Evolutionary conservation across 2,329 filamentous ascomycete genomes (phyloP), one percentile per base, ranked within the genome.

Genomic region (Fusarium mundagurra): DNA sequence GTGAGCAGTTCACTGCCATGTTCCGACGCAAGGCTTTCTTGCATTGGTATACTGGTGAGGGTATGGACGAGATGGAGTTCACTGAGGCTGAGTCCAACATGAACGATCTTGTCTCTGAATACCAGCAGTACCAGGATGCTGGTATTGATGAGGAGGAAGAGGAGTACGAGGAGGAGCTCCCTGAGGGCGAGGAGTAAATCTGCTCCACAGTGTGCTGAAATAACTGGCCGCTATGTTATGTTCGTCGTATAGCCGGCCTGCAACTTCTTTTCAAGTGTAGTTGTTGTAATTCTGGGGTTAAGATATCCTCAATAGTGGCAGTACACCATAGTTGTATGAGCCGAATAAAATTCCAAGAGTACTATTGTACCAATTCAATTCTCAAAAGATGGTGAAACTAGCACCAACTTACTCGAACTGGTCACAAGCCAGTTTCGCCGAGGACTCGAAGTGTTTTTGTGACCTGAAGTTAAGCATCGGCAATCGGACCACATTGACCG

Each of bases 41-140:
- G 92, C 96, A 98, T 90, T 99, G 96, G 96, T 99, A 99, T 89
- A 99, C 96, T 92, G 95, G 95, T 84, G 96, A 99, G 91, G 96
- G 96, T 89, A 99, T 99, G 96, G 96, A 99, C 88, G 96, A 99
- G 93, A 98, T 99, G 96, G 96, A 99, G 90, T 99, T 99, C 90
- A 99, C 96, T 84, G 96, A 99, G 91, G 96, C 96, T 81, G 96
- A 99, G 92, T 97, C 94, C 88, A 99, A 99, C 91, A 98, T 99
- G 96, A 98, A 99, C 90, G 96, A 99, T 86, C 89, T 99, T 84
- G 96, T 99, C 82, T 97, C 95, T 73, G 96, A 99, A 87, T 99
- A 99, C 90, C 96, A 98, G 92, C 96, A 99, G 88, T 99, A 99
- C 92, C 96, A 99, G 92, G 96, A 99, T 86, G 96, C 96, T 84